Conservation (phyloP, 78 protist genomes). For the Ministeria vibrans region DNA sequence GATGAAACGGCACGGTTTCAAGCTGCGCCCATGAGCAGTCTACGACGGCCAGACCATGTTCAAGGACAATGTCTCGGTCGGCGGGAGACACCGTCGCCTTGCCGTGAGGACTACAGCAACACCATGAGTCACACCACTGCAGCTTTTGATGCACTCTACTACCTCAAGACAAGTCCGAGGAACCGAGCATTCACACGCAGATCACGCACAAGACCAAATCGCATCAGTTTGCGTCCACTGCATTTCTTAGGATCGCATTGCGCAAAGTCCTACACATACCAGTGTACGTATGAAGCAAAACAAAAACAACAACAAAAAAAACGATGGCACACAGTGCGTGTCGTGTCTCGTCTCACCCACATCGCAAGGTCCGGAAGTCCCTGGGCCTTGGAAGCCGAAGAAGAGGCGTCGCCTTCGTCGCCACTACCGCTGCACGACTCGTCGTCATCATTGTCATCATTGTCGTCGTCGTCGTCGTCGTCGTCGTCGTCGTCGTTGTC, state of each 20-base stretch:
- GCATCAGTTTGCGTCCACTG: slow-evolving; percentile 76
- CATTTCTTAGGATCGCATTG: slow-evolving; percentile 86
- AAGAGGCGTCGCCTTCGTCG: too few relatives aligned
- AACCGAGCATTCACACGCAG: slow-evolving; percentile 31
- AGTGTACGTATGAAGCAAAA: too few relatives aligned
- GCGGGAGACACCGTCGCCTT: slow-evolving; percentile 51
- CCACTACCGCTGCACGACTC: too few relatives aligned
- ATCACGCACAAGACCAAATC: slow-evolving; percentile 46
- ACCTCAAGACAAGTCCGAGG: slow-evolving; percentile 80
- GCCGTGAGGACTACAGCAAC: neutral
- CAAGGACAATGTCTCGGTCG: slow-evolving; percentile 61
- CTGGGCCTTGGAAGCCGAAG: too few relatives aligned
- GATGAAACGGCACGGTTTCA: slow-evolving; percentile 65
- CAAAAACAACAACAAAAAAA: too few relatives aligned
- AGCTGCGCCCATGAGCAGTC: slow-evolving; percentile 91
- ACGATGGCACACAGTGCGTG: too few relatives aligned
- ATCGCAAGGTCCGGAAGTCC: too few relatives aligned
- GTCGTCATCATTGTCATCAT: too few relatives aligned
- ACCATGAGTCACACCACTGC: neutral
- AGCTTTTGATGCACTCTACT: neutral
- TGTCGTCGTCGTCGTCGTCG: too few relatives aligned
- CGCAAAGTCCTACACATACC: slow-evolving; percentile 76
- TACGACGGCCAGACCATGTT: slow-evolving; percentile 74
- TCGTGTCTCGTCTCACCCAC: too few relatives aligned
- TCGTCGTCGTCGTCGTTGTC: too few relatives aligned